Evolutionary conservation across 352 stramenopile species (phyloP).

Genomic region (Phytophthora niederhauseri): DNA sequence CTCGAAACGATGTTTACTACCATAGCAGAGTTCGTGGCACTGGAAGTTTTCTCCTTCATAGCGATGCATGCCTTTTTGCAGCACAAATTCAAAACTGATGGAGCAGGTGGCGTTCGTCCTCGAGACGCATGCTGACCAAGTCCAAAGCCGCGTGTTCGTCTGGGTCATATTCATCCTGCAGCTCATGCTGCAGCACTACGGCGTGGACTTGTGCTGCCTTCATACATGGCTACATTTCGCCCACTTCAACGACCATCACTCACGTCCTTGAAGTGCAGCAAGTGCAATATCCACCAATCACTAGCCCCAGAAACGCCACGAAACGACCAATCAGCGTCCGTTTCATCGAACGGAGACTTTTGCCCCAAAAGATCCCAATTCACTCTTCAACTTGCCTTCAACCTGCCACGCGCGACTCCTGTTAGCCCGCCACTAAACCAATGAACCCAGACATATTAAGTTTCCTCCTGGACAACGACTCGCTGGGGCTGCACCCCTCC

Average conservation of each 20-base stretch:
- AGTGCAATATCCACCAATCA: constrained; percentile 8
- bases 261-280: neutral
- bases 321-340: constrained; percentile 29
- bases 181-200: constrained; percentile 16
- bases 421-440: neutral
- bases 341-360: constrained; percentile 7
- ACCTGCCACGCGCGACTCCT: constrained; percentile 4
- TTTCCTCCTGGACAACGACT: constrained; percentile 35
- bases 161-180: constrained; percentile 13
- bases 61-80: constrained; percentile 7
- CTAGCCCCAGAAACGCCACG: neutral
- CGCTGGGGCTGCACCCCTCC: neutral
- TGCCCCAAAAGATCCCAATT: constrained; percentile 15
- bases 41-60: constrained; percentile 6
- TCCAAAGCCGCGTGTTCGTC: neutral
- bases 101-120: constrained; percentile 43
- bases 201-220: too few relatives aligned
- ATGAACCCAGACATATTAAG: constrained; percentile 44
- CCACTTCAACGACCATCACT: constrained; percentile 28
- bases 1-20: constrained; percentile 11
- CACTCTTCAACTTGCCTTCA: constrained; percentile 27
- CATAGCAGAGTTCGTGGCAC: constrained; percentile 12
- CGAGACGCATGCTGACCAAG: constrained; percentile 23
- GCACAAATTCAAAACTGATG: too few relatives aligned
- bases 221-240: constrained; percentile 8